Evolutionary conservation across 1,284 basidiomycete genomes (phyloP).

Genomic region (Cryptococcus jaspeensis): DNA sequence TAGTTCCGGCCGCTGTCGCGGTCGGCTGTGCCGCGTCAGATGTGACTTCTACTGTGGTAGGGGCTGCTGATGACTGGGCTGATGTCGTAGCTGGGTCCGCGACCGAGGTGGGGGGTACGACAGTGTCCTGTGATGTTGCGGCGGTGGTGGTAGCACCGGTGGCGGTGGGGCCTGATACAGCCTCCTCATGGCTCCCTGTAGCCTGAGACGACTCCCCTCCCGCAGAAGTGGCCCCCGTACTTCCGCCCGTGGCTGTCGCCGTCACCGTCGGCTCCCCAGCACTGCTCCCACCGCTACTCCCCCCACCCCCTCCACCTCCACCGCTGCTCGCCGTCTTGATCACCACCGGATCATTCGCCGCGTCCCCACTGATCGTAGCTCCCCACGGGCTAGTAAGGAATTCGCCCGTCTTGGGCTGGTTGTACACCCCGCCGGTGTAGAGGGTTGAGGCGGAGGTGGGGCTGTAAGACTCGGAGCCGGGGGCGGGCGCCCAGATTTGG

Average conservation of each 20-base stretch:
- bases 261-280: too few species aligned
- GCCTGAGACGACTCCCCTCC: not conserved
- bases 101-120: not conserved
- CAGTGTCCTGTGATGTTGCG: not conserved
- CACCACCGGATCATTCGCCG: not conserved
- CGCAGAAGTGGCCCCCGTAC: not conserved
- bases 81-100: not conserved
- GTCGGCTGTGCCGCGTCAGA: too few species aligned
- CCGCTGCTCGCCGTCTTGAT: not conserved
- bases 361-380: constrained; percentile 1
- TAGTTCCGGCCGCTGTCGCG: too few species aligned
- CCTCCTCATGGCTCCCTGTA: not conserved
- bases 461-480: not conserved
- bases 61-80: not conserved
- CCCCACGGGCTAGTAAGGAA: constrained; percentile 1
- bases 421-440: constrained; percentile 3
- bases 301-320: not conserved
- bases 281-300: too few species aligned
- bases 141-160: not conserved
- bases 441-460: constrained; percentile 3
- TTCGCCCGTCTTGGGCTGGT: not conserved
- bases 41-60: not conserved
- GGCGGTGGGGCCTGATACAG: not conserved
- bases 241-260: not conserved
- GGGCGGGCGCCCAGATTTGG: constrained; percentile 11